A percentile compares a stretch with the other conserved stretches of the same genome.
Evolutionary conservation across 441 rosid genomes (phyloP).

Genomic region (Rhodomyrtus psidioides): DNA sequence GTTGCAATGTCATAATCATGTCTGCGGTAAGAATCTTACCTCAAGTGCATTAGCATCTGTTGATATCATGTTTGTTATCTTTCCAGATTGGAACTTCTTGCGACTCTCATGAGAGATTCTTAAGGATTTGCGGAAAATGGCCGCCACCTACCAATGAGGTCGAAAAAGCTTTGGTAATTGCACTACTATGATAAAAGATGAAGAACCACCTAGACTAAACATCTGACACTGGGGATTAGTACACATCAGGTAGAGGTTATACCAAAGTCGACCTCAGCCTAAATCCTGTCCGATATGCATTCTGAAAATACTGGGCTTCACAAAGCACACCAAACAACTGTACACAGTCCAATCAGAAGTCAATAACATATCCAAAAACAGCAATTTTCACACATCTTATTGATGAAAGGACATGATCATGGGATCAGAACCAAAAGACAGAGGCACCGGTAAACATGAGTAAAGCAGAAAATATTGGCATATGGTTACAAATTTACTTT

Average conservation of each 20-base stretch:
- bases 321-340: conserved; percentile 86
- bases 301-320: conserved; percentile 99
- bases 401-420: neutral
- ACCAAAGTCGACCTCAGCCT: conserved; percentile 94
- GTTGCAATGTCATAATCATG: neutral
- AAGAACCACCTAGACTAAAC: neutral
- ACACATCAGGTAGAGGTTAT: conserved; percentile 17
- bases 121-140: conserved; percentile 73
- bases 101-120: conserved; percentile 77
- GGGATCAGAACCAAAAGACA: neutral
- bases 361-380: neutral
- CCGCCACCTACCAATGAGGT: conserved; percentile 58
- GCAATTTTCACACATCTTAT: neutral
- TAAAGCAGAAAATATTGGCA: neutral
- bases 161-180: neutral
- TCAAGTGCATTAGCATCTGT: conserved; percentile 82
- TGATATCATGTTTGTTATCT: conserved; percentile 91
- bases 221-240: neutral
- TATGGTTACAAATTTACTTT: neutral
- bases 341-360: conserved; percentile 20
- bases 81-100: conserved; percentile 80
- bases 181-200: neutral
- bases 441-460: neutral
- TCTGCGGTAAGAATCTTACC: conserved; percentile 27
- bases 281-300: conserved; percentile 95